A percentile compares a stretch with the other conserved stretches of the same genome.
These are phyloP conservation scores for Ganoderma lingzhi DNA, from an alignment of 1,284 basidiomycete genomes.

Conservation along the genomic window DNA sequence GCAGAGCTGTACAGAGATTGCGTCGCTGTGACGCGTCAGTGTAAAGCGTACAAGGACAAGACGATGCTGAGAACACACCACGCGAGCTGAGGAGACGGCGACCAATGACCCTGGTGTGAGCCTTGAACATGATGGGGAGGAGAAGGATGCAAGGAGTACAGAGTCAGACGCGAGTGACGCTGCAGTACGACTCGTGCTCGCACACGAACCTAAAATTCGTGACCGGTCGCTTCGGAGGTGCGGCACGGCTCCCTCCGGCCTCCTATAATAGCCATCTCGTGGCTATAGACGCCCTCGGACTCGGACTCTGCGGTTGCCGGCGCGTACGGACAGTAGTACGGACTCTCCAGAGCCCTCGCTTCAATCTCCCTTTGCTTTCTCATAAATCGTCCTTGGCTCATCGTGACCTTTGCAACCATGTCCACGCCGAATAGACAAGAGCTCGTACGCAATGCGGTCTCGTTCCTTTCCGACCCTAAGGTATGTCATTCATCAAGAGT, in stretches of 20 bases:
- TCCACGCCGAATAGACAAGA: constrained; percentile 69
- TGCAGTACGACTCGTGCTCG: constrained; percentile 26
- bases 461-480: constrained; percentile 82
- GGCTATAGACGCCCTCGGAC: constrained; percentile 1
- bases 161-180: constrained; percentile 22
- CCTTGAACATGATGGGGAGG: constrained; percentile 47
- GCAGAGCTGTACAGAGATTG: constrained; percentile 42
- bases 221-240: constrained; percentile 24
- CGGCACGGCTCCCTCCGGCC: constrained; percentile 32
- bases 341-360: too few relatives aligned
- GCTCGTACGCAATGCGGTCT: constrained; percentile 81
- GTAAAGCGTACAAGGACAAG: neutral
- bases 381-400: neutral
- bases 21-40: constrained; percentile 36
- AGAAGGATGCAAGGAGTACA: constrained; percentile 23
- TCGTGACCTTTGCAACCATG: constrained; percentile 41
- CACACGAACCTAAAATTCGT: constrained; percentile 34
- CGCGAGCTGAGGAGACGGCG: constrained; percentile 57
- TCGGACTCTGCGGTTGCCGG: constrained; percentile 13
- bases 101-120: constrained; percentile 56
- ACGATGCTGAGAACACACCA: constrained; percentile 46
- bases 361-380: neutral
- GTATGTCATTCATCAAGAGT: constrained; percentile 44
- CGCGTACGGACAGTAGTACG: neutral
- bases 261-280: neutral